phyloP scores from a whole-genome alignment of 2,329 filamentous ascomycete species.

The Fusarium sp. region DNA sequence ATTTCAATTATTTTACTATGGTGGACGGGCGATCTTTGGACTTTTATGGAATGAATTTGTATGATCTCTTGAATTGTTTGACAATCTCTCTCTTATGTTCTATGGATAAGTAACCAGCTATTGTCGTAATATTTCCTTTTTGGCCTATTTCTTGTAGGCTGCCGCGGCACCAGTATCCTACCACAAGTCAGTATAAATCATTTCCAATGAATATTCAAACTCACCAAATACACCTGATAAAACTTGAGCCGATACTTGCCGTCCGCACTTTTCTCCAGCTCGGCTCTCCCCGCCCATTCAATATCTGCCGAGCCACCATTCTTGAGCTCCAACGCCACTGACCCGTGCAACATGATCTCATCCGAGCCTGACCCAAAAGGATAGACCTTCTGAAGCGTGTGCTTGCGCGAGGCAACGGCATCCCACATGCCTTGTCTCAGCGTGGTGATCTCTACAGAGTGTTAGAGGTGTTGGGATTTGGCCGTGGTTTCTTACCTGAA shows the following conservation, averaged over 20 bases:
- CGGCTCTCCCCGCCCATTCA: conserved; percentile 37
- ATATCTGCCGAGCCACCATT: conserved; percentile 34
- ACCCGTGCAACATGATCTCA: conserved; percentile 38
- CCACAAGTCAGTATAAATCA: background rate
- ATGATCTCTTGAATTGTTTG: no score
- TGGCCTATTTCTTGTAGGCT: conserved; percentile 49
- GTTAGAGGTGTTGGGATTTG: background rate
- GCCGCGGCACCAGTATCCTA: conserved; percentile 36
- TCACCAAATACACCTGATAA: conserved; percentile 39
- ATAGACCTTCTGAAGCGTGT: conserved; percentile 30
- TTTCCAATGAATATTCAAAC: background rate
- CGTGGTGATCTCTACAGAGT: conserved; percentile 29
- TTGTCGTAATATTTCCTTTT: conserved; percentile 50
- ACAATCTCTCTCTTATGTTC: no score
- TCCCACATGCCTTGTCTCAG: conserved; percentile 41
- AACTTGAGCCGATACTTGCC: conserved; percentile 38
- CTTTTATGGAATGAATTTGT: no score
- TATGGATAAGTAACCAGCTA: background rate
- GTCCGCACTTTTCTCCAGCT: conserved; percentile 23
- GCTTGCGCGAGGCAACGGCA: conserved; percentile 36
- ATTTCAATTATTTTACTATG: background rate
- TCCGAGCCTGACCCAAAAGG: conserved; percentile 28
- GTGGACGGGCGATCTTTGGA: no score
- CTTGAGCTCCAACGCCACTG: conserved; percentile 34
- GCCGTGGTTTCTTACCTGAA: background rate